Conservation (phyloP, 1,139 yeast genomes). For the Pneumocystis wakefieldiae region DNA sequence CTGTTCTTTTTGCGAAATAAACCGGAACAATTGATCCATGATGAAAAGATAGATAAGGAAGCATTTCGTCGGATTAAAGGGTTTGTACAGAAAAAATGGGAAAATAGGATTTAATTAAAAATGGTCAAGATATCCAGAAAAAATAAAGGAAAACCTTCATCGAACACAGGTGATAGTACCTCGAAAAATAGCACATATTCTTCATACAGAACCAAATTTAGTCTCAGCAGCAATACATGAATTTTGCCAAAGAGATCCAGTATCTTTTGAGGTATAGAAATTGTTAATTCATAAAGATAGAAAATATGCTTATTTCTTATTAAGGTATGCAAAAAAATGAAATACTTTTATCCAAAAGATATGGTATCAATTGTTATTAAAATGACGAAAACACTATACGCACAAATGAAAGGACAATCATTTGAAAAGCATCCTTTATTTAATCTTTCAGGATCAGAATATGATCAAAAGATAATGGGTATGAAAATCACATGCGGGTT, state of each 20-base stretch:
- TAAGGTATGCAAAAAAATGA: conserved; percentile 9
- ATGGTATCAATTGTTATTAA: conserved; percentile 17
- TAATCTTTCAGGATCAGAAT: conserved; percentile 7
- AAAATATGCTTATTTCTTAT: background rate
- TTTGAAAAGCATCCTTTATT: conserved; percentile 13
- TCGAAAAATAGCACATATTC: conserved; percentile 13
- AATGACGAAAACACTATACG: conserved; percentile 18
- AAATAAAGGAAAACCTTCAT: conserved; percentile 13
- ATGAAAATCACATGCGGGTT: conserved; percentile 20
- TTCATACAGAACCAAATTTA: conserved; percentile 10
- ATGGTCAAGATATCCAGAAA: conserved; percentile 12
- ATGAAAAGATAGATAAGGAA: conserved; percentile 3
- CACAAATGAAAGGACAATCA: conserved; percentile 16
- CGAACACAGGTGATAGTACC: conserved; percentile 14
- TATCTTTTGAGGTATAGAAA: conserved; percentile 6
- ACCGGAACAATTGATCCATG: background rate
- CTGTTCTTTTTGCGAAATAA: conserved; percentile 6
- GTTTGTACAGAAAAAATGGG: background rate
- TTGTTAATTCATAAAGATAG: background rate
- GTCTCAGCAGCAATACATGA: conserved; percentile 16
- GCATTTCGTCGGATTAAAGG: conserved; percentile 11
- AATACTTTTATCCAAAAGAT: conserved; percentile 14
- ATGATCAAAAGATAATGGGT: conserved; percentile 16
- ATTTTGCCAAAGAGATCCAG: conserved; percentile 15
- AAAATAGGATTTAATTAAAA: background rate